Percentiles rank a stretch among this genome's conserved stretches.
Conservation (phyloP, 495 filamentous ascomycete genomes). For the Penicillium herquei region DNA sequence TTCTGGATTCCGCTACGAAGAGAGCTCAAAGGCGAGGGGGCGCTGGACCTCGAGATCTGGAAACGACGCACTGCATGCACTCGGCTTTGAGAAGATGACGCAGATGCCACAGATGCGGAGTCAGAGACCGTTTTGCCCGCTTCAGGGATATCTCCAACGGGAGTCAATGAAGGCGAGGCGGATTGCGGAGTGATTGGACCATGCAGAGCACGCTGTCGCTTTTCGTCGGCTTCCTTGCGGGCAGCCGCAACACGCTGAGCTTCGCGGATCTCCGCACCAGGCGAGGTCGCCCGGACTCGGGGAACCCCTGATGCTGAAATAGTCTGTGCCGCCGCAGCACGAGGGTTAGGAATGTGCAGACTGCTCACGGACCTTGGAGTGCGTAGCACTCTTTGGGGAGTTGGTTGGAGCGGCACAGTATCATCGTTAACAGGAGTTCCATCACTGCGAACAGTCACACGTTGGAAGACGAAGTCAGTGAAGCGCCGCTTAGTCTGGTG, state of each 20-base stretch:
- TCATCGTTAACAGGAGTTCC: constrained; percentile 17
- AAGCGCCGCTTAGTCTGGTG: constrained; percentile 51
- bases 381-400: constrained; percentile 27
- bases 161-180: neutral
- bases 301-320: constrained; percentile 30
- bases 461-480: constrained; percentile 48
- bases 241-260: constrained; percentile 31
- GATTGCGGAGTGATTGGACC: constrained; percentile 13
- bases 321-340: constrained; percentile 9
- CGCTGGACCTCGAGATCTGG: constrained; percentile 38
- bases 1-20: constrained; percentile 41
- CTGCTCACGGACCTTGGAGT: constrained; percentile 46
- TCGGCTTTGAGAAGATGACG: neutral
- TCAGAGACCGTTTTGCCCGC: neutral
- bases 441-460: constrained; percentile 31
- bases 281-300: constrained; percentile 42
- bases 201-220: constrained; percentile 26
- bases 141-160: neutral
- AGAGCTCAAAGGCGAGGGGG: constrained; percentile 21
- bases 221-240: constrained; percentile 33
- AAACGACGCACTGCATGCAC: constrained; percentile 38
- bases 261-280: constrained; percentile 45
- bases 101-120: constrained; percentile 3
- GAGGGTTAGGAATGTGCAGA: constrained; percentile 22
- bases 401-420: constrained; percentile 14